Conservation (phyloP, 306 rosid genomes). For the Cucumis melo region DNA sequence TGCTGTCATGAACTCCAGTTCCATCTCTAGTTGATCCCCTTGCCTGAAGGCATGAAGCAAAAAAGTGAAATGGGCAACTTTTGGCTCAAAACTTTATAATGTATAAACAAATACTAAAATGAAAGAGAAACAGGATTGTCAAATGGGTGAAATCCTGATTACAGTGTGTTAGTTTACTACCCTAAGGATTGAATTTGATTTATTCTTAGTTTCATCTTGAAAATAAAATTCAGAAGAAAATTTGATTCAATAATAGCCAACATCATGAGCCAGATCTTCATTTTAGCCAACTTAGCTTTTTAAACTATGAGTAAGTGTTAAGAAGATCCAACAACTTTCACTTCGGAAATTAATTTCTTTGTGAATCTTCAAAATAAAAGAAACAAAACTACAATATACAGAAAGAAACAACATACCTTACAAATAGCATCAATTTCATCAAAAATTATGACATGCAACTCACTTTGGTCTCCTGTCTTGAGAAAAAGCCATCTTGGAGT, state of each 20-base stretch:
- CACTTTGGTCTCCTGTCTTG: slow-evolving; percentile 80
- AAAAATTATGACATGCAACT: slow-evolving; percentile 93
- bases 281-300: background rate
- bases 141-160: background rate
- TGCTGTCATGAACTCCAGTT: slow-evolving; percentile 97
- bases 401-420: slow-evolving; percentile 48
- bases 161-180: background rate
- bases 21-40: slow-evolving; percentile 98
- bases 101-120: background rate
- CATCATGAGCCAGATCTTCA: background rate
- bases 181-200: background rate
- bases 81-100: background rate
- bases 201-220: background rate
- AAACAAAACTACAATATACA: slow-evolving; percentile 1
- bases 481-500: slow-evolving; percentile 15
- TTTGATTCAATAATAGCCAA: background rate
- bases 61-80: background rate
- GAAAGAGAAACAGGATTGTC: background rate
- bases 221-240: background rate
- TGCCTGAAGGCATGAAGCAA: slow-evolving; percentile 38
- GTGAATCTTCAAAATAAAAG: background rate
- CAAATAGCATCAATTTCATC: slow-evolving; percentile 99
- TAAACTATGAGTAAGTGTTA: background rate
- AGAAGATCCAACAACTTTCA: background rate
- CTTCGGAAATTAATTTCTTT: background rate